phyloP scores from a whole-genome alignment of 495 filamentous ascomycete species.

The Barbatosphaeria neglecta region DNA sequence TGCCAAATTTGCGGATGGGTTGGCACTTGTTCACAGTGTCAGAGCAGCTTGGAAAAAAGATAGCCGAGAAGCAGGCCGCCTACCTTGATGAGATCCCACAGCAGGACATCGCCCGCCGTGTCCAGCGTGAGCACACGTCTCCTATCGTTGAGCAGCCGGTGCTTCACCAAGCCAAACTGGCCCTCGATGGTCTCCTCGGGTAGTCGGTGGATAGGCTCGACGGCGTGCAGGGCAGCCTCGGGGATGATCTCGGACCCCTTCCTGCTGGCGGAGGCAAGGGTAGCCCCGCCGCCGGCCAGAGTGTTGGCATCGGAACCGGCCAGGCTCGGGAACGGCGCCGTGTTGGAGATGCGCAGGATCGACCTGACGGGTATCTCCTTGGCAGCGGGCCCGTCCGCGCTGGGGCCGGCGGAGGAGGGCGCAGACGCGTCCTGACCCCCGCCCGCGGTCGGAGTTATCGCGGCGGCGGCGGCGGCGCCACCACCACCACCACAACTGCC shows the following conservation, averaged over 20 bases:
- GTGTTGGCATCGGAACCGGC: slow-evolving; percentile 18
- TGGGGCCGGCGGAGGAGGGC: background rate
- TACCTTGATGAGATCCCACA: slow-evolving; percentile 90
- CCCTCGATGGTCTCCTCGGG: slow-evolving; percentile 86
- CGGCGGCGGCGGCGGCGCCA: slow-evolving; percentile 23
- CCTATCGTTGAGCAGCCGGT: slow-evolving; percentile 82
- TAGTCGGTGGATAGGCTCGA: slow-evolving; percentile 58
- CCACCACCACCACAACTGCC: slow-evolving; percentile 3
- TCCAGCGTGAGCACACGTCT: slow-evolving; percentile 82
- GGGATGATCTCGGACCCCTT: slow-evolving; percentile 50
- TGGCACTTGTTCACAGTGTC: no score
- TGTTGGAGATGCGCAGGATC: slow-evolving; percentile 70
- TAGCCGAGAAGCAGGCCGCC: slow-evolving; percentile 1
- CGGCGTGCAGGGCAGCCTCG: slow-evolving; percentile 44
- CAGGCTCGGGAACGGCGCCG: slow-evolving; percentile 55
- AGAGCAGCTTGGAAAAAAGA: no score
- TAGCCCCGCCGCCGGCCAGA: slow-evolving; percentile 28
- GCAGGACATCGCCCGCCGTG: slow-evolving; percentile 87
- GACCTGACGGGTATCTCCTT: slow-evolving; percentile 66
- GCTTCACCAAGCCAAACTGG: slow-evolving; percentile 89
- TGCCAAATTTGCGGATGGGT: slow-evolving; percentile 78
- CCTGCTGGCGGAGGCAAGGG: slow-evolving; percentile 29
- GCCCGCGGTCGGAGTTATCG: slow-evolving; percentile 17
- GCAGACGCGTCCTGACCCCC: background rate
- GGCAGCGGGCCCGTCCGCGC: slow-evolving; percentile 25